These are phyloP conservation scores for Aspergillus sp. DNA, from an alignment of 2,329 filamentous ascomycete genomes.

Conservation along the genomic window DNA sequence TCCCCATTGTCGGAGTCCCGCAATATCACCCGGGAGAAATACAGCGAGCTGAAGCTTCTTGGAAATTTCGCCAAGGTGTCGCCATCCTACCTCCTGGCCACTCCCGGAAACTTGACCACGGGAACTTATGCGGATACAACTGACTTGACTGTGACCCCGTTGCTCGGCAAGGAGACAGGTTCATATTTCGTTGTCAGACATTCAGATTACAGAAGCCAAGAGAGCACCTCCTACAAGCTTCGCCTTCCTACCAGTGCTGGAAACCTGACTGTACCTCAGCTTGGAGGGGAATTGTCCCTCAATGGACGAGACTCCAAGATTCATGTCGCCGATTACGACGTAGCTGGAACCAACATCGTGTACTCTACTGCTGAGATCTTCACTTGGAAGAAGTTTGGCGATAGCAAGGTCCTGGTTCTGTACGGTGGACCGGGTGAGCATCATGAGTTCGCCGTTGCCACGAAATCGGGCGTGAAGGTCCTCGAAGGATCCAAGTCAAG, in stretches of 20 bases:
- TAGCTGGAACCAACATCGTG: constrained; percentile 38
- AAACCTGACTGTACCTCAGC: constrained; percentile 39
- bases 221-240: constrained; percentile 61
- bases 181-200: constrained; percentile 65
- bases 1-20: constrained; percentile 68
- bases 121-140: constrained; percentile 51
- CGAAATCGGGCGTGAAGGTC: constrained; percentile 23
- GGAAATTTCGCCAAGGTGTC: constrained; percentile 73
- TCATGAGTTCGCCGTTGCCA: constrained; percentile 40
- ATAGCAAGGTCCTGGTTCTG: constrained; percentile 49
- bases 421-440: constrained; percentile 41
- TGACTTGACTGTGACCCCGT: constrained; percentile 59
- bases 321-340: constrained; percentile 41
- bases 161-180: constrained; percentile 53
- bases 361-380: constrained; percentile 47
- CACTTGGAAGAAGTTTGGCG: constrained; percentile 57
- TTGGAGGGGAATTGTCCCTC: constrained; percentile 37
- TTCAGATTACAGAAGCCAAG: constrained; percentile 59
- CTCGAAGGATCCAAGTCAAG: constrained; percentile 32
- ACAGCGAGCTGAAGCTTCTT: constrained; percentile 73
- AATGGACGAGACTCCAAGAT: constrained; percentile 45
- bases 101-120: constrained; percentile 45
- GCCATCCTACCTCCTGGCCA: constrained; percentile 64
- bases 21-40: constrained; percentile 68
- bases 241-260: constrained; percentile 49